Evolutionary conservation across 495 filamentous ascomycete genomes (phyloP).

Genomic region (Penicillium bialowiezense): DNA sequence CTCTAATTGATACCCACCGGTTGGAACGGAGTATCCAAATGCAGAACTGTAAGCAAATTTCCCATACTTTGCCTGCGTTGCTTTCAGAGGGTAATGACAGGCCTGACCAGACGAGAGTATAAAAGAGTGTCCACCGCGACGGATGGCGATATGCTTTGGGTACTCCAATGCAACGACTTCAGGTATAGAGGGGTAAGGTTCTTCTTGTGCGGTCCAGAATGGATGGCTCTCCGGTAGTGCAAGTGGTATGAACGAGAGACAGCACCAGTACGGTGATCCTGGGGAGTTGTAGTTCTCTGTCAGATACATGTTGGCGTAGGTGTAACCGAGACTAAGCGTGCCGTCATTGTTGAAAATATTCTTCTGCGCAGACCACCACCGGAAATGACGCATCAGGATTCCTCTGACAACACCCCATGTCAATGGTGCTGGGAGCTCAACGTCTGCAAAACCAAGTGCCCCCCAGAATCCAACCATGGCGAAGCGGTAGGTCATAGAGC

Average conservation of each 20-base stretch:
- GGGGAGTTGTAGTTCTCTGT: constrained; percentile 82
- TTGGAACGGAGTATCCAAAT: constrained; percentile 74
- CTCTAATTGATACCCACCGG: constrained; percentile 70
- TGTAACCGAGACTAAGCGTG: constrained; percentile 73
- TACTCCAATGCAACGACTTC: constrained; percentile 56
- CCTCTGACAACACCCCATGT: constrained; percentile 78
- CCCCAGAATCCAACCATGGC: constrained; percentile 84
- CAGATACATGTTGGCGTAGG: constrained; percentile 75
- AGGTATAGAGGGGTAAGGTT: constrained; percentile 56
- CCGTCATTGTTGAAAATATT: constrained; percentile 72
- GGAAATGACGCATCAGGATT: constrained; percentile 66
- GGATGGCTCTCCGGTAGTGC: constrained; percentile 65
- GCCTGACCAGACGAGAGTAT: constrained; percentile 72
- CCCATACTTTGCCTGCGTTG: constrained; percentile 79
- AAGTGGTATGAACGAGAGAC: constrained; percentile 71
- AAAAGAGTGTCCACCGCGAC: constrained; percentile 65
- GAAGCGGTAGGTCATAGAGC: constrained; percentile 74
- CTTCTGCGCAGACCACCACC: constrained; percentile 73
- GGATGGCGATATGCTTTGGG: constrained; percentile 63
- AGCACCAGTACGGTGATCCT: constrained; percentile 67
- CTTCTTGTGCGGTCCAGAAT: constrained; percentile 69
- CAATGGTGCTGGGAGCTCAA: constrained; percentile 65
- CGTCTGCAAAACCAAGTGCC: constrained; percentile 68
- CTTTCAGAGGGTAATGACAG: constrained; percentile 76
- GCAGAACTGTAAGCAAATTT: constrained; percentile 72